phyloP scores from a whole-genome alignment of 2,329 filamentous ascomycete genomes.

The Penicillium sclerotiorum region DNA sequence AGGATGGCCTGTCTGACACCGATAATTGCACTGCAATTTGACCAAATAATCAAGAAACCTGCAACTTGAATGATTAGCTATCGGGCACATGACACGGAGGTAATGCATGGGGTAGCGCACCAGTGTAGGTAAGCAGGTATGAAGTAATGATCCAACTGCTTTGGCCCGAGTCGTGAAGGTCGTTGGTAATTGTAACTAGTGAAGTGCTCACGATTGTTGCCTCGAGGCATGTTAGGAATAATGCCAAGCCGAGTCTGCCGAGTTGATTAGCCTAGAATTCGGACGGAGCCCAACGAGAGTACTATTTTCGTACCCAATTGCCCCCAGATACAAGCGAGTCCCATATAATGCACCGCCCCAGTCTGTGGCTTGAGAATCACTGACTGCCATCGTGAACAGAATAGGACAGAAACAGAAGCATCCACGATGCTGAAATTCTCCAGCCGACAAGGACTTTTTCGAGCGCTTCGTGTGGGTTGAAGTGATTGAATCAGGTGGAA shows the following conservation, averaged over 20 bases:
- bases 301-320: slow-evolving; percentile 3
- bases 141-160: slow-evolving; percentile 53
- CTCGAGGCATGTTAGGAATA: slow-evolving; percentile 53
- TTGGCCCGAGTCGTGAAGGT: slow-evolving; percentile 40
- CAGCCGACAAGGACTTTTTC: not conserved
- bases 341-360: slow-evolving; percentile 7
- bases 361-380: not conserved
- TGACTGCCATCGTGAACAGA: not conserved
- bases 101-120: slow-evolving; percentile 22
- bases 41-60: slow-evolving; percentile 61
- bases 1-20: slow-evolving; percentile 34
- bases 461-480: not conserved
- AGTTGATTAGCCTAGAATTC: not conserved
- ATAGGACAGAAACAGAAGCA: not conserved
- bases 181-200: slow-evolving; percentile 49
- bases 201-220: slow-evolving; percentile 57
- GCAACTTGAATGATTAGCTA: not conserved
- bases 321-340: slow-evolving; percentile 6
- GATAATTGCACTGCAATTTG: slow-evolving; percentile 60
- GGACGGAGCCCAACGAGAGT: not conserved
- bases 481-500: not conserved
- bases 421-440: not conserved
- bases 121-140: slow-evolving; percentile 55
- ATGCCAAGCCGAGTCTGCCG: slow-evolving; percentile 8
- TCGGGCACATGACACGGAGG: not conserved